These are phyloP conservation scores for Penicillium arizonense DNA, from an alignment of 495 filamentous ascomycete genomes.

Conservation along the genomic window DNA sequence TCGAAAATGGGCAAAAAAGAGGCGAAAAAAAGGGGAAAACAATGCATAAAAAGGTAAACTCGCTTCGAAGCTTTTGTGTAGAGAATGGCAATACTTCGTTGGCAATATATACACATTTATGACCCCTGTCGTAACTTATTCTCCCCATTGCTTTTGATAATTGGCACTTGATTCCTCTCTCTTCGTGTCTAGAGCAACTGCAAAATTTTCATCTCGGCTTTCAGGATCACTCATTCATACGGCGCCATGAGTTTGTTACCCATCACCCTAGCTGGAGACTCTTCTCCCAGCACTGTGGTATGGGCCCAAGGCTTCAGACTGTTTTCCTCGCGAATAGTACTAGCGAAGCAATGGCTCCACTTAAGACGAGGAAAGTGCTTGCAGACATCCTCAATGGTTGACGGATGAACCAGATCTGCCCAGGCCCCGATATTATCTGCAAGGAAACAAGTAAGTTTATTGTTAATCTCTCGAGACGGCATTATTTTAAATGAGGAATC, in stretches of 20 bases:
- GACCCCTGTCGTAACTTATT: too few relatives aligned
- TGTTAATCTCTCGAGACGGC: too few relatives aligned
- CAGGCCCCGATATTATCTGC: constrained; percentile 69
- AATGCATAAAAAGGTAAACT: too few relatives aligned
- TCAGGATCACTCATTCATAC: constrained; percentile 38
- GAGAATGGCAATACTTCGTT: too few relatives aligned
- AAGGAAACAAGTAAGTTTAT: neutral
- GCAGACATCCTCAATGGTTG: constrained; percentile 67
- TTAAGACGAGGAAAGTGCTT: constrained; percentile 57
- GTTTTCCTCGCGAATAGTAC: constrained; percentile 63
- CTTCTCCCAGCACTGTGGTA: constrained; percentile 68
- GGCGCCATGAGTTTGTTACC: constrained; percentile 64
- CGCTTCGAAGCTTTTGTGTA: too few relatives aligned
- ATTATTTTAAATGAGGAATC: neutral
- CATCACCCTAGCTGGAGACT: constrained; percentile 63
- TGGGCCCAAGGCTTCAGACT: constrained; percentile 76
- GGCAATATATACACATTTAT: too few relatives aligned
- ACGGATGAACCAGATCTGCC: constrained; percentile 57
- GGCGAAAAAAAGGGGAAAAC: too few relatives aligned
- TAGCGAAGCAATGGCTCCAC: constrained; percentile 76
- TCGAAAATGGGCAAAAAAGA: too few relatives aligned
- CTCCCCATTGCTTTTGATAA: too few relatives aligned
- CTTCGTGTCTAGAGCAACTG: too few relatives aligned
- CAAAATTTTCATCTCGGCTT: too few relatives aligned
- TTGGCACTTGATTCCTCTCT: too few relatives aligned